These are phyloP conservation scores for Periconia macrospinosa DNA, from an alignment of 2,329 filamentous ascomycete species.

Conservation along the genomic window DNA sequence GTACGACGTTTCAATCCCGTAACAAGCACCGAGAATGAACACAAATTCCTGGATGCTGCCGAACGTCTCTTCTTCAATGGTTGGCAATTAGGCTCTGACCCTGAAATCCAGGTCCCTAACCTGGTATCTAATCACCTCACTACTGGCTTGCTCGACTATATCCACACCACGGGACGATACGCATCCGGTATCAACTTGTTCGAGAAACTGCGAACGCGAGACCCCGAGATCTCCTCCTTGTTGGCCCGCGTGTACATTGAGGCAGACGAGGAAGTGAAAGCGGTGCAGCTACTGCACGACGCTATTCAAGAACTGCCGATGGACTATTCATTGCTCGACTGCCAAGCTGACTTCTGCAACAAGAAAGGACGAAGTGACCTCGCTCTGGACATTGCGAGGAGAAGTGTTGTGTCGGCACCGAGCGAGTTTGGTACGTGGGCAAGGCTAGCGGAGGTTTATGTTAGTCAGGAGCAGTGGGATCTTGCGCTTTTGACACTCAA, in stretches of 20 bases:
- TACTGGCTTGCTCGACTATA: conserved; percentile 90
- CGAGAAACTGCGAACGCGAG: conserved; percentile 87
- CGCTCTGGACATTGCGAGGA: conserved; percentile 89
- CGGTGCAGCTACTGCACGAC: conserved; percentile 83
- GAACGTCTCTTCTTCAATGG: conserved; percentile 95
- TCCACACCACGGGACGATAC: conserved; percentile 91
- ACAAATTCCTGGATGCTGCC: conserved; percentile 91
- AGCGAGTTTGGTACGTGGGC: conserved; percentile 99
- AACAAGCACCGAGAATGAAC: conserved; percentile 96
- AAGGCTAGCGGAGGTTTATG: conserved; percentile 87
- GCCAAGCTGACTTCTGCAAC: conserved; percentile 88
- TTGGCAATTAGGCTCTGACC: conserved; percentile 94
- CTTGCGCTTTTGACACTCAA: conserved; percentile 92
- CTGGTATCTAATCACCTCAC: conserved; percentile 95
- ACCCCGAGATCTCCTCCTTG: conserved; percentile 91
- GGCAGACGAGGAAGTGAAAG: conserved; percentile 96
- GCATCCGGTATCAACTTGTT: conserved; percentile 96
- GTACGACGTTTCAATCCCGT: conserved; percentile 96
- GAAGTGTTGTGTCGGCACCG: conserved; percentile 90
- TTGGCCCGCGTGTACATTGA: conserved; percentile 89
- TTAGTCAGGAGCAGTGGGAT: conserved; percentile 94
- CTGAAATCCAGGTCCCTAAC: conserved; percentile 95
- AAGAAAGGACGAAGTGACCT: conserved; percentile 85
- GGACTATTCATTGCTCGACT: conserved; percentile 96
- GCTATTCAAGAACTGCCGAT: conserved; percentile 90